Base-by-base conservation (phyloP, 2,329 filamentous ascomycete genomes). In the Simplicillium aogashimaense region DNA sequence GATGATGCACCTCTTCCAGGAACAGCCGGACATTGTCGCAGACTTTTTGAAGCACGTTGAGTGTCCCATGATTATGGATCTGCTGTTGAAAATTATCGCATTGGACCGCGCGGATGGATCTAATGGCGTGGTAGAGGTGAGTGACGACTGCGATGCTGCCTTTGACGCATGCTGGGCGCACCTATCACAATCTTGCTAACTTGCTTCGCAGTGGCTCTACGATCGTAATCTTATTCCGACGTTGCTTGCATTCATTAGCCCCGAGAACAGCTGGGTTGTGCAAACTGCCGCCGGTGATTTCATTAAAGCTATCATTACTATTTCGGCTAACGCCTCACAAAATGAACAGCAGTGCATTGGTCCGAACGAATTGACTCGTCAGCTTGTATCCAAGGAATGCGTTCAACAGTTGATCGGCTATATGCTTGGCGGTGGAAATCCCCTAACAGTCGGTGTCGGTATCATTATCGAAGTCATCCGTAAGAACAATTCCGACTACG, bases 401-500 rank as follows among this genome's bases (percentile, higher is more conserved):
- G 79, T 95, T 38, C 76, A 90, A 54, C 79, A 79, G 44, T 74
- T 98, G n/a, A 86, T 97, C 44, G 69, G 75, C 12, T 86, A 90
- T 53, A 98, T 98, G 92, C 76, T 97, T 12, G 76, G 81, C 38
- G 92, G 92, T 31, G 92, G 92, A 18, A 97, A 98, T 53, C 84
- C 92, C 6, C 65, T 98, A 43, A 97, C 90, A 0, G 94, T 97
- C 13, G 92, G 92, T 37, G 92, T 98, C 10, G 92, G 92, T 15
- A 95, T 97, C 53, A 78, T 98, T 29, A 98, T 98, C 47, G 92
- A 98, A 63, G 92, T 98, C 35, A 98, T 98, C 57, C 78, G 92
- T 45, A 98, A 98, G 67, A 98, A 98, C 64, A 98, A 98, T 59
- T 97, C 92, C 0, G 92, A 98, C 61, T 98, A 98, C 58, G 92